Percentiles rank a stretch among this genome's conserved stretches.
phyloP scores from a whole-genome alignment of 148 eudicot genomes.

The Amaranthus hypochondriacus region DNA sequence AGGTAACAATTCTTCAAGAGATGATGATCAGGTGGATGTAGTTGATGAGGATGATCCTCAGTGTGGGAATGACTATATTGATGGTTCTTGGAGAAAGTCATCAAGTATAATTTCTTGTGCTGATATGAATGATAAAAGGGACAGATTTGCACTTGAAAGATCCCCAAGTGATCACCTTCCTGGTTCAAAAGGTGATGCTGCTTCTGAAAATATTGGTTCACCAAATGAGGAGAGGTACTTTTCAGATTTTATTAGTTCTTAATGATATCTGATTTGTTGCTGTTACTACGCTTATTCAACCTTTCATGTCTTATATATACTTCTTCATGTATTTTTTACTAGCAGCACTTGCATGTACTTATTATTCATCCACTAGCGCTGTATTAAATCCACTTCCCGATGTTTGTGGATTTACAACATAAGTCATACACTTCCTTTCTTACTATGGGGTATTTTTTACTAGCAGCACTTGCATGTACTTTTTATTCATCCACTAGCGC shows the following conservation, averaged over 20 bases:
- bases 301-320: neutral
- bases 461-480: too few species aligned
- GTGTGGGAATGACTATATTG: conserved; percentile 23
- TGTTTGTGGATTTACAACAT: too few species aligned
- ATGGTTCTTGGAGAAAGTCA: conserved; percentile 20
- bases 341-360: too few species aligned
- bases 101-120: conserved; percentile 18
- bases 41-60: conserved; percentile 29
- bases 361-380: too few species aligned
- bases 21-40: conserved; percentile 29
- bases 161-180: conserved; percentile 24
- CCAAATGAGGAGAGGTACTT: conserved; percentile 31
- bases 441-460: too few species aligned
- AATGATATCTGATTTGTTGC: neutral
- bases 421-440: too few species aligned
- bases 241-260: conserved; percentile 3
- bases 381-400: too few species aligned
- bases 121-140: conserved; percentile 13
- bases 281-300: neutral
- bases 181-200: conserved; percentile 28
- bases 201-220: conserved; percentile 25
- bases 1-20: conserved; percentile 23
- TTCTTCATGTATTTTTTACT: neutral
- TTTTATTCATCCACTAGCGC: too few species aligned
- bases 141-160: conserved; percentile 25